phyloP scores from a whole-genome alignment of 2,329 filamentous ascomycete species.

The Botrytis byssoidea region DNA sequence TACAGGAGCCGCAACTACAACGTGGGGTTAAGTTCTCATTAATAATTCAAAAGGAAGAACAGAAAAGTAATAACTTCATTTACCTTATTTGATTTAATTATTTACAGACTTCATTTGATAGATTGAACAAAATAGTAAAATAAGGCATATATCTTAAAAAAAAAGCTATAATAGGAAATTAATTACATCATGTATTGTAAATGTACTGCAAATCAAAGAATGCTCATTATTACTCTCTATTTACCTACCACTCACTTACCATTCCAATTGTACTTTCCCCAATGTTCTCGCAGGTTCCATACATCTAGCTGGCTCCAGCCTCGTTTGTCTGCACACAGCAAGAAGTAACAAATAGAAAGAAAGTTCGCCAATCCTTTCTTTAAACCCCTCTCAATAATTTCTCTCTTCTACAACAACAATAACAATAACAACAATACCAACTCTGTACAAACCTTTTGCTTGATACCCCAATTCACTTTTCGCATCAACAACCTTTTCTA shows the following conservation, averaged over 20 bases:
- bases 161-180: background rate
- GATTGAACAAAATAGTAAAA: background rate
- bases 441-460: slow-evolving; percentile 18
- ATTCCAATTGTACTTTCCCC: slow-evolving; percentile 10
- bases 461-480: slow-evolving; percentile 21
- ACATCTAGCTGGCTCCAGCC: slow-evolving; percentile 13
- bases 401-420: background rate
- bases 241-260: background rate
- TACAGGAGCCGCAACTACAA: slow-evolving; percentile 11
- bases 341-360: slow-evolving; percentile 16
- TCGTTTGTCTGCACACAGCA: slow-evolving; percentile 17
- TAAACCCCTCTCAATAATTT: background rate
- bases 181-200: background rate
- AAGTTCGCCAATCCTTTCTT: slow-evolving; percentile 19
- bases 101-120: background rate
- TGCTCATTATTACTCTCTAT: background rate
- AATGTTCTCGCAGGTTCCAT: slow-evolving; percentile 23
- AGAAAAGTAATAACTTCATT: background rate
- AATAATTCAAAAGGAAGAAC: background rate
- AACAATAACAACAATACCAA: slow-evolving; percentile 6
- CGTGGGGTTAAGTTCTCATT: slow-evolving; percentile 9
- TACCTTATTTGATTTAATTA: background rate
- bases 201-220: background rate
- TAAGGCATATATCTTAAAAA: background rate
- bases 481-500: background rate